Evolutionary conservation across 257 asterid genomes (phyloP), one percentile per base, ranked within the genome.

Genomic region (Fraxinus pennsylvanica): DNA sequence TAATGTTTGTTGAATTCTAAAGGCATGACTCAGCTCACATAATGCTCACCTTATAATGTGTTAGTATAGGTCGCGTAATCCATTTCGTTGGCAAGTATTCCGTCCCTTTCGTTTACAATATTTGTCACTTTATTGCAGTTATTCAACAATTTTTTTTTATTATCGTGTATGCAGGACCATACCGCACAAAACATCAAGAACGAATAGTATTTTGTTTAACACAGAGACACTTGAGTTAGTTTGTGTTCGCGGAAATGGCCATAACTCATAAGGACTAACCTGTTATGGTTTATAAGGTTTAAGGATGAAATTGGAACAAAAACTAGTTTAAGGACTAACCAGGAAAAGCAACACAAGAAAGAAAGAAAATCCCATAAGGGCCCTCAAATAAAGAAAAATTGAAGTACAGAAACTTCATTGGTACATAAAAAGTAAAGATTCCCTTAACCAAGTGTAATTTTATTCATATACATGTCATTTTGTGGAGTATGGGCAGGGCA

Each of bases 1-100:
- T 22, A 12, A 63, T 78, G 78, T 17, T 78, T 76, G 75, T 78
- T 78, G 41, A 43, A 73, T 80, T 8, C 19, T 63, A 4, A 14
- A 47, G 59, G 59, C 59, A 1, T 15, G 21, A 47, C 59, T 47
- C 57, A 43, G 2, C 17, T 47, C 21, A 47, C 21, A 47, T 15
- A 47, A 47, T 47, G 59, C n/a, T 47, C 59, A 4, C 21, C 15
- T 15, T 15, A 47, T 3, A 47, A 47, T 15, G 59, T 14, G 59
- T 4, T 13, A 47, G n/a, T 4, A 4, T 5, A 15, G 2, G 59
- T 47, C 15, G 59, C 15, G 59, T 47, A 47, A 47, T 43, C 15
- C 52, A 41, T 2, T 10, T 41, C 14, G 3, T 41, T 9, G 47
- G 14, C 47, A 41, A 41, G 47, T 13, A 47, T 47, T 47, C 21